Evolutionary conservation across 345 rosid species (phyloP).

Genomic region (Passiflora organensis): DNA sequence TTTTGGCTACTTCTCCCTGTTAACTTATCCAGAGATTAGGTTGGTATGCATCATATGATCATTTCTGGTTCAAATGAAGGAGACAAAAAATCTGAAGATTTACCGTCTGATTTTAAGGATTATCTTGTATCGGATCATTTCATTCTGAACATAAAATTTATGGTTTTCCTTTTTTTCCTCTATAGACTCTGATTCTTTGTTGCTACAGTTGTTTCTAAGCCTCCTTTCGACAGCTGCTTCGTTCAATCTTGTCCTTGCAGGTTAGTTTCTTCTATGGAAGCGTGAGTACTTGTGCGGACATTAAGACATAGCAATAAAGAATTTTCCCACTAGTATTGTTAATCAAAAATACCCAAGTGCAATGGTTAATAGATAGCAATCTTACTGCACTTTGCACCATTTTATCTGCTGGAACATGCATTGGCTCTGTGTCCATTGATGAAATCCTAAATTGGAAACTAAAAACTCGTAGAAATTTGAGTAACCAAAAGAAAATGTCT

Average conservation of each 20-base stretch:
- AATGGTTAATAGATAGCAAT: neutral
- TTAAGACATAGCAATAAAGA: no score
- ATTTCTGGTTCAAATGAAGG: no score
- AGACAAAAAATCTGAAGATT: no score
- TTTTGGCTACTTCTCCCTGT: neutral
- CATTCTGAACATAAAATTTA: neutral
- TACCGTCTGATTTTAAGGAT: no score
- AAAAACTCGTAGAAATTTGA: neutral
- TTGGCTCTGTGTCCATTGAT: neutral
- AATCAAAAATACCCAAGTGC: neutral
- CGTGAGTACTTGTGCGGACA: neutral
- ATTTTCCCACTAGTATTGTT: no score
- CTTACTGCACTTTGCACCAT: neutral
- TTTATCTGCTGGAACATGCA: neutral
- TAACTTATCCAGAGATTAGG: neutral
- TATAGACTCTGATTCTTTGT: neutral
- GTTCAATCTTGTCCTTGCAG: conserved; percentile 65
- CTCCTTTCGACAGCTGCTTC: conserved; percentile 57
- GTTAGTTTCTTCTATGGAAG: conserved; percentile 26
- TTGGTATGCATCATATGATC: no score
- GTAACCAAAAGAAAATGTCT: neutral
- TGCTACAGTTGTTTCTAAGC: conserved; percentile 57
- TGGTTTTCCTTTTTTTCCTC: neutral
- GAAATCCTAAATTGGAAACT: neutral
- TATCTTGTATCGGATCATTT: no score